Evolutionary conservation across 371 early-diverging fungal genomes (phyloP), one percentile per base, ranked within the genome.

Genomic region (Mucor mucedo): DNA sequence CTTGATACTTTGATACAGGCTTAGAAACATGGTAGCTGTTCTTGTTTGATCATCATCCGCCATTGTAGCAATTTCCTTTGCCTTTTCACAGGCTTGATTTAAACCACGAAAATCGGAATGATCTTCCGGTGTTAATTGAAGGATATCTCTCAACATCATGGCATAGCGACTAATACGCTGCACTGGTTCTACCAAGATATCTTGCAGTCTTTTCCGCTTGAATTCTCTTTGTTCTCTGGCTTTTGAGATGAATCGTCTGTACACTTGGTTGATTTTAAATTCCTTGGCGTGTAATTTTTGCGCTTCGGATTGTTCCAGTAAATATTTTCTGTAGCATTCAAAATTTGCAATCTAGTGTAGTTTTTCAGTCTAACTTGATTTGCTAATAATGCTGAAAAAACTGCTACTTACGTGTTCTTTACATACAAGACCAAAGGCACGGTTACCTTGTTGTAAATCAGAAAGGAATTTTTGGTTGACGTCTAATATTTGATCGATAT

Each of bases 141-240:
- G 48, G 5, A 55, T 69, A 61, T 77, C 79, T 71, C 73, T 69
- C 5, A 82, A n/a, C 75, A 82, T 70, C 78, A 82, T 68, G 2
- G 75, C 66, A 49, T 82, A 82, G 13, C 83, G 63, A 52, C 71
- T 62, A 30, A 82, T 78, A 13, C 83, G 75, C 48, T 82, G 83
- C 0, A 73, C 78, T 7, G 83, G 83, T 49, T 79, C 75, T 1
- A 76, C 68, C 3, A 82, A 42, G 7, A 79, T 65, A 48, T 82
- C 83, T 49, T 70, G 63, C 29, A 82, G 39, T 28, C 66, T 49
- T 5, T 66, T 66, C 32, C 70, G 47, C 55, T 74, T 71, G 63
- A 70, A 79, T 14, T 71, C 78, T 6, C 71, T 58, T 32, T 70
- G 71, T 3, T 74, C 78, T 52, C 65, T 68, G 6, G 68, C 75